phyloP scores from a whole-genome alignment of 352 stramenopile species.

The Phytophthora hybrid region DNA sequence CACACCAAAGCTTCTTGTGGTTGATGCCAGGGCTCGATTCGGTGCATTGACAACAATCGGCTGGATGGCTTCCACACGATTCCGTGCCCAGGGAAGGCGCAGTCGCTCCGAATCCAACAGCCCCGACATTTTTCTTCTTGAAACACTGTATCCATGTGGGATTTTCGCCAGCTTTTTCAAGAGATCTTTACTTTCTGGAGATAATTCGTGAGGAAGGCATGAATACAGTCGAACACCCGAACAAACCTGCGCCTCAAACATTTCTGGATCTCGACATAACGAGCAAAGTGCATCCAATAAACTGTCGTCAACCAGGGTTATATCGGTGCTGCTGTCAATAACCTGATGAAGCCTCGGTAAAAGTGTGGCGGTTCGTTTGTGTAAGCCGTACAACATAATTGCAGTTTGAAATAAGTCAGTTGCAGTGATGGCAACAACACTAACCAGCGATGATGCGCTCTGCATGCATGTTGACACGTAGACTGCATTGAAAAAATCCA shows the following conservation, averaged over 20 bases:
- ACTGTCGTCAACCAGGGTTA: neutral
- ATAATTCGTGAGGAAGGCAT: slow-evolving; percentile 19
- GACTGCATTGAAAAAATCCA: slow-evolving; percentile 34
- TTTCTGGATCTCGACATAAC: slow-evolving; percentile 7
- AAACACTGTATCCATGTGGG: neutral
- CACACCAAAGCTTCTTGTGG: neutral
- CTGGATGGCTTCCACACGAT: slow-evolving; percentile 4
- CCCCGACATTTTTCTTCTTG: neutral
- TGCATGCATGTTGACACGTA: slow-evolving; percentile 37
- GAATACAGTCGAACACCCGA: slow-evolving; percentile 8
- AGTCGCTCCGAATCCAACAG: neutral
- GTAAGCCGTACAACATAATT: slow-evolving; percentile 23
- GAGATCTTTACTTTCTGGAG: neutral
- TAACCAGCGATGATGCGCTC: slow-evolving; percentile 14
- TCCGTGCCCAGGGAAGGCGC: neutral
- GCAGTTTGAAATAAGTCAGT: slow-evolving; percentile 20
- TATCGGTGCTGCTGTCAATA: neutral
- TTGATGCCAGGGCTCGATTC: neutral
- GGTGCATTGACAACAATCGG: neutral
- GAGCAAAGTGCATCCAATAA: neutral
- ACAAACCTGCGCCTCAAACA: slow-evolving; percentile 3
- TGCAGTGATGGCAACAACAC: slow-evolving; percentile 9
- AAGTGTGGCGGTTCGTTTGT: slow-evolving; percentile 14
- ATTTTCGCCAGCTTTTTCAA: slow-evolving; percentile 15
- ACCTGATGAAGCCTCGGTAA: neutral